Conservation (phyloP, 1,284 basidiomycete genomes). For the Moesziomyces globuligerus region DNA sequence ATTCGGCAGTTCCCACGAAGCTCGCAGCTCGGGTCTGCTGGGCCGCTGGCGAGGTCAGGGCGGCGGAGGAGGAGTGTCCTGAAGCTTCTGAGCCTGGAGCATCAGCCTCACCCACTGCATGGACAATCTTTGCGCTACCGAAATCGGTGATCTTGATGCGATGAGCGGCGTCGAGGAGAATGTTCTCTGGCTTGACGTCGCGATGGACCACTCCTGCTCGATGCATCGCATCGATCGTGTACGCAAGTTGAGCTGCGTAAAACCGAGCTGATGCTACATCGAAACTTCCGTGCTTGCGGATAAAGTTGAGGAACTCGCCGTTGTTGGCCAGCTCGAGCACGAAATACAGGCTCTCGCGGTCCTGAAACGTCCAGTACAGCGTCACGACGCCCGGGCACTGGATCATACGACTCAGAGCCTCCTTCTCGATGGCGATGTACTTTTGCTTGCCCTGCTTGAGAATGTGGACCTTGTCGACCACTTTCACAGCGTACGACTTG, state of each 20-base stretch:
- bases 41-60: background rate
- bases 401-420: constrained; percentile 63
- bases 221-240: constrained; percentile 63
- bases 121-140: constrained; percentile 62
- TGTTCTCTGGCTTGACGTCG: constrained; percentile 65
- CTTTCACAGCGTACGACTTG: constrained; percentile 63
- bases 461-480: constrained; percentile 67
- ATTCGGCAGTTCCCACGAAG: constrained; percentile 96
- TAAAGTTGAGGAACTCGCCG: constrained; percentile 62
- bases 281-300: constrained; percentile 61
- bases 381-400: constrained; percentile 63
- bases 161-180: constrained; percentile 56
- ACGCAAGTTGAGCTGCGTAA: constrained; percentile 62
- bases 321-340: constrained; percentile 65
- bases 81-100: background rate
- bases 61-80: too few species aligned
- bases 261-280: constrained; percentile 48
- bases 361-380: constrained; percentile 66
- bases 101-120: constrained; percentile 17
- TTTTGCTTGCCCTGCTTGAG: constrained; percentile 67
- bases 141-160: constrained; percentile 65
- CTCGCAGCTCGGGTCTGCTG: constrained; percentile 72
- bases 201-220: constrained; percentile 60
- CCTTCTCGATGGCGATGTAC: constrained; percentile 65
- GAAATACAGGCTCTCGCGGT: constrained; percentile 65